Base-by-base conservation (phyloP, 768 basidiomycete genomes). In the Collybia sordida region DNA sequence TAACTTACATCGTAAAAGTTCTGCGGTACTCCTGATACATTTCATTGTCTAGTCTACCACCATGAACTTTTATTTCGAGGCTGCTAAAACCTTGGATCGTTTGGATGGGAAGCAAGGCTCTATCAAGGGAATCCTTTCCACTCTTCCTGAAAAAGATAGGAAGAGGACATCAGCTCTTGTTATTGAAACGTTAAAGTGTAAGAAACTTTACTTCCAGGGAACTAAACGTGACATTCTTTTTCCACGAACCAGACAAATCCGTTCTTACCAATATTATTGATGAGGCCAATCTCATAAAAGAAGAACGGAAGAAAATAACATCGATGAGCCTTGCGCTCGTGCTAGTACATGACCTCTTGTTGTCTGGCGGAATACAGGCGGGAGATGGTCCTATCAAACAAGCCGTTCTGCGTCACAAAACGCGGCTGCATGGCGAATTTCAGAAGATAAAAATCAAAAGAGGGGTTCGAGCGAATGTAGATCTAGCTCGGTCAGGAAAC, bases 31-130 rank as follows among this genome's bases (percentile, higher is more conserved):
- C 42, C 58, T 65, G 44, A 52, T 63, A 46, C 56, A 51, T 38
- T 55, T 62, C 47, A 41, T 56, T 70, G 66, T 64, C 64, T 63
- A 66, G 64, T 45, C 40, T 58, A 59, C 57, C 43, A 59, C 63
- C 69, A 96, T 97, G 94, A 95, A 95, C 75, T 94, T 96, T 73
- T 97, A 97, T 74, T 93, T 93, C 73, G 86, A 91, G 66, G 91
- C 93, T 56, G 87, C 87, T 57, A 78, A 84, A 60, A 78, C 85
- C 4, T 74, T 98, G 59, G 93, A 96, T 64, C 86, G 85, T 58
- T 78, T 98, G 51, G 90, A 95, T 64, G 80, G 83, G 38, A 93
- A 88, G 65, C 79, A 93, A 66, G 94, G 93, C n/a, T 95, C 92
- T 12, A 88, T 98, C 62, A 94, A 96, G 63, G 81, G 94, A 47